Base-by-base conservation (phyloP, 1,139 yeast species). In the Blastobotrys apis region DNA sequence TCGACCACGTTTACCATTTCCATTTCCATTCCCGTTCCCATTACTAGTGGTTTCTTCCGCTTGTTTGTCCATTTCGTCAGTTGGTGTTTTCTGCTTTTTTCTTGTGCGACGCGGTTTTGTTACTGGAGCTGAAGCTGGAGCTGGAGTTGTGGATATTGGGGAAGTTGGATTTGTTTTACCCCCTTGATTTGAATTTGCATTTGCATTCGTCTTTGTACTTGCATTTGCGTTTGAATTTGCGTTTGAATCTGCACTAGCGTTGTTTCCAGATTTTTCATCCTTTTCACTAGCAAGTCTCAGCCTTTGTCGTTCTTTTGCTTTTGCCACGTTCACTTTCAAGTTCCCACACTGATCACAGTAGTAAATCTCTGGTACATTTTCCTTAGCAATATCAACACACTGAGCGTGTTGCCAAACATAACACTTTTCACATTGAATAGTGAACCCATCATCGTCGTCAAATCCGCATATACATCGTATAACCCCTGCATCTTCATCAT, bases 361-460 rank as follows among this genome's bases (percentile, higher is more conserved):
- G 61, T 85, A 90, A 44, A 80, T 81, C 50, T 86, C 95, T 0
- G 96, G 96, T 0, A 82, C 94, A 47, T 82, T 81, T 27, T 78
- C 84, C 47, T 77, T 80, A 42, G 72, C 73, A 53, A 84, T 85
- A 6, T 84, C 85, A 77, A 86, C 87, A 65, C 97, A 90, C 20
- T 78, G 72, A 37, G 94, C 90, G 66, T 90, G 97, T 61, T 88
- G 96, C 97, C 97, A 90, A 51, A 95, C 78, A 64, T 77, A 82
- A 63, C 97, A 90, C 38, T 78, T 74, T 61, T 88, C 96, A 67
- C 97, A 90, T 63, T 88, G 97, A 49, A 90, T 84, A 1, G 97
- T 88, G 62, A 86, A 87, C 1, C 97, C 97, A 60, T 90, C 97
- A 63, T 90, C 97, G 53, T 90, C 95, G 47, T 81, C 87, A 53